Percentiles rank a stretch among this genome's conserved stretches.
phyloP scores from a whole-genome alignment of 2,329 filamentous ascomycete species.

The Periconia macrospinosa region DNA sequence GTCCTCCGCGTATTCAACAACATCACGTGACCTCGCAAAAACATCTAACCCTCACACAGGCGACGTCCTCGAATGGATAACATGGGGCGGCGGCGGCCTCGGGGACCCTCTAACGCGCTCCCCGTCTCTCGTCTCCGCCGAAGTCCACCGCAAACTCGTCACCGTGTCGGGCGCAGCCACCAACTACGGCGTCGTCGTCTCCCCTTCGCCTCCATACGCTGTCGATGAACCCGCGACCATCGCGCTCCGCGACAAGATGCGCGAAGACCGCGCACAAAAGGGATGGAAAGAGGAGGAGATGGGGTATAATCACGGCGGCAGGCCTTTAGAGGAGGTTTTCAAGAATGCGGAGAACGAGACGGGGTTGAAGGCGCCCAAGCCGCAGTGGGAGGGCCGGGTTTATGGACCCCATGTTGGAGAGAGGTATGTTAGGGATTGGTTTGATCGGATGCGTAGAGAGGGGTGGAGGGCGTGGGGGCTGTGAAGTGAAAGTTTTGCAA shows the following conservation, averaged over 20 bases:
- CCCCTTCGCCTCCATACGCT: constrained; percentile 36
- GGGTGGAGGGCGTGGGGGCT: constrained; percentile 22
- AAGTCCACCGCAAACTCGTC: constrained; percentile 51
- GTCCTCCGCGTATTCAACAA: not conserved
- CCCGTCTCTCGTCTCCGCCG: constrained; percentile 47
- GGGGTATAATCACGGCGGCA: constrained; percentile 50
- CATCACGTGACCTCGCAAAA: not conserved
- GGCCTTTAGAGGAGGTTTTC: constrained; percentile 42
- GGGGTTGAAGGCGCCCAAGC: constrained; percentile 44
- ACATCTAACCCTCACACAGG: constrained; percentile 23
- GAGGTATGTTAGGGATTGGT: constrained; percentile 51
- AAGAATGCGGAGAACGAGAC: constrained; percentile 46
- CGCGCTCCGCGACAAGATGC: constrained; percentile 38
- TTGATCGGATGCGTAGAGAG: constrained; percentile 39
- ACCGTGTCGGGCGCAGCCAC: constrained; percentile 45
- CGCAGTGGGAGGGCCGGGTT: constrained; percentile 49
- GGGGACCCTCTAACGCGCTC: constrained; percentile 52
- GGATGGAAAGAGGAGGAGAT: constrained; percentile 18
- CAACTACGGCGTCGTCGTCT: constrained; percentile 52
- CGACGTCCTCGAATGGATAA: constrained; percentile 55
- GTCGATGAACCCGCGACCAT: constrained; percentile 44
- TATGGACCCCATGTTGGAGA: constrained; percentile 51
- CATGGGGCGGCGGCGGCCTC: constrained; percentile 54
- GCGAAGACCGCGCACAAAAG: constrained; percentile 15
- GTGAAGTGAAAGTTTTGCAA: constrained; percentile 5